Base-by-base conservation (phyloP, 306 rosid species). In the Trichosanthes cucumerina region DNA sequence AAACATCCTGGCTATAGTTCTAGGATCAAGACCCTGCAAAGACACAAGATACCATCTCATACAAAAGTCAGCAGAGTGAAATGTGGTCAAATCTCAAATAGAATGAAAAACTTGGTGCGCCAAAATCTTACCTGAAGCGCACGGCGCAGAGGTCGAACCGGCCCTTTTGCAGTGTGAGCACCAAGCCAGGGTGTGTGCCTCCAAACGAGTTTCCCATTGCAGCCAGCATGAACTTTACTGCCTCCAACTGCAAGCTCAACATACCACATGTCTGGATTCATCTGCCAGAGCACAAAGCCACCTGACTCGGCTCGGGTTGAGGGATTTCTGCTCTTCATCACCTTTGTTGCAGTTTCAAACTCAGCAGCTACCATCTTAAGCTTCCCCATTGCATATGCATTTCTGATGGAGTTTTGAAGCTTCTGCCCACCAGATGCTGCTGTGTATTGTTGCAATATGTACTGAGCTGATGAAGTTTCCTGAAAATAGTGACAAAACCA, bases 271-370 rank as follows among this genome's bases (percentile, higher is more conserved):
- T 96, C 96, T 1, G 99, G 98, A 82, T 93, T 90, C 99, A 96
- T 96, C 91, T 96, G 99, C 99, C 99, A 96, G 58, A 96, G 93
- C 82, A 96, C 99, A 81, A 96, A 96, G n/a, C 97, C 98, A 46
- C 99, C 99, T 0, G 99, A 90, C 91, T 96, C 99, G 0, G 96
- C 91, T 83, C 91, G 86, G 79, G 86, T 83, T 9, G 99, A 82
- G 6, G 91, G 83, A 82, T 91, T 90, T 72, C 91, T 75, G 68
- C 83, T 96, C 90, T 90, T 91, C 85, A 82, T 83, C 46, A 96
- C 97, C 86, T 86, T 92, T 0, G 93, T 87, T 3, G 98, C 97
- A 31, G 99, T 92, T 75, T 96, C 99, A 80, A 96, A 89, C 86
- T 96, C 99, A 7, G 99, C 91, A 69, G 99, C 96, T 3, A 96